Percentiles rank a stretch among this genome's conserved stretches.
These are phyloP conservation scores for Pistacia atlantica DNA, from an alignment of 345 rosid species.

Conservation along the genomic window DNA sequence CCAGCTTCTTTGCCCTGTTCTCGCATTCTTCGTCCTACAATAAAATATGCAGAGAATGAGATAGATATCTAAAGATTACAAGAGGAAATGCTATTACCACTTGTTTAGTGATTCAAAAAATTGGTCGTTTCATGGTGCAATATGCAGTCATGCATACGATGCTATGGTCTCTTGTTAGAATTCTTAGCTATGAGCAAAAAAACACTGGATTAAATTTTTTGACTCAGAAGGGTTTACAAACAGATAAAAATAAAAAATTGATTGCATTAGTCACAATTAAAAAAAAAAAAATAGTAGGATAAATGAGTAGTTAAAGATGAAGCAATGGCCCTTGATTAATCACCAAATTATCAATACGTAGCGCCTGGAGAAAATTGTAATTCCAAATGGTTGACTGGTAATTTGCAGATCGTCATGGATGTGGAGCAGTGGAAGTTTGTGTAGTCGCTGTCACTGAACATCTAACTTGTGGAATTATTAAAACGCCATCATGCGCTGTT, in stretches of 20 bases:
- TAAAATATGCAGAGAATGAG: neutral
- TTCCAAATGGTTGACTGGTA: slow-evolving; percentile 20
- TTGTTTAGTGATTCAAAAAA: too few relatives aligned
- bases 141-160: too few relatives aligned
- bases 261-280: neutral
- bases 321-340: neutral
- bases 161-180: too few relatives aligned
- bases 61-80: neutral
- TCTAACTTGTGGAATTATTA: too few relatives aligned
- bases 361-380: slow-evolving; percentile 22
- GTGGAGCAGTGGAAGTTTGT: neutral
- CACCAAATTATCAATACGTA: neutral
- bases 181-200: too few relatives aligned
- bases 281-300: neutral
- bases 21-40: slow-evolving; percentile 22
- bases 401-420: slow-evolving; percentile 17
- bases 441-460: too few relatives aligned
- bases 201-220: too few relatives aligned
- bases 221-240: too few relatives aligned
- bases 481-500: neutral
- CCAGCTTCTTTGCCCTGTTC: slow-evolving; percentile 26
- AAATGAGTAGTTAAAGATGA: neutral
- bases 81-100: too few relatives aligned
- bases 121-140: too few relatives aligned
- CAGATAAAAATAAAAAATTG: too few relatives aligned